Percentiles rank a stretch among this genome's conserved stretches.
These are phyloP conservation scores for Sungouiozyma intestinalis DNA, from an alignment of 805 yeast species.

Conservation along the genomic window DNA sequence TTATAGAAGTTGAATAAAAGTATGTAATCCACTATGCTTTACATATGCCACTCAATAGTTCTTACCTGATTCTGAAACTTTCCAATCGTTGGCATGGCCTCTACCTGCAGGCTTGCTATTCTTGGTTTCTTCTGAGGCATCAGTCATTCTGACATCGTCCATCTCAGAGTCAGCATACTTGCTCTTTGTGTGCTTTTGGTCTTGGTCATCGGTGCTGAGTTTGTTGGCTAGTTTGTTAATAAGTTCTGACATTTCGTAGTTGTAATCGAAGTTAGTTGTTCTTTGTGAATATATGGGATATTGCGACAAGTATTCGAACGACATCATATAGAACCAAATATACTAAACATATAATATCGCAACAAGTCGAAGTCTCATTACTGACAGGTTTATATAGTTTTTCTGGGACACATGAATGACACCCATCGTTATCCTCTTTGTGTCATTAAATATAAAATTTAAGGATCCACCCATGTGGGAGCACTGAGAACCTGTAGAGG, in stretches of 20 bases:
- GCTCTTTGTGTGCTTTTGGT: background rate
- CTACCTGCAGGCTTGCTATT: conserved; percentile 7
- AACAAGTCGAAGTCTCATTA: background rate
- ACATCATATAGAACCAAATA: background rate
- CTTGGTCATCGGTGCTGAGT: conserved; percentile 14
- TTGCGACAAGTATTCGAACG: background rate
- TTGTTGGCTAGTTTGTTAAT: conserved; percentile 25
- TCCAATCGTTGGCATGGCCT: conserved; percentile 13
- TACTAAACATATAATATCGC: background rate
- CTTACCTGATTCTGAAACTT: conserved; percentile 14
- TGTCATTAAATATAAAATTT: too few species aligned
- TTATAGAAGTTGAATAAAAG: conserved; percentile 1
- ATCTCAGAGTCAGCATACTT: background rate
- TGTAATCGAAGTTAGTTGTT: background rate
- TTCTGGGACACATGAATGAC: background rate
- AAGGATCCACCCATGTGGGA: too few species aligned
- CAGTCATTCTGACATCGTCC: background rate
- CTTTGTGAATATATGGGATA: background rate
- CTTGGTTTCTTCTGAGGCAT: background rate
- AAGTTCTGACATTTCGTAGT: conserved; percentile 19
- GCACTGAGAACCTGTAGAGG: too few species aligned
- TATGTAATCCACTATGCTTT: conserved; percentile 2
- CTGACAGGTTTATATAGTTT: background rate
- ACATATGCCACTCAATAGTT: conserved; percentile 7
- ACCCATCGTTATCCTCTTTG: background rate